Conservation (phyloP, 495 filamentous ascomycete species). For the Tuber borchii region DNA sequence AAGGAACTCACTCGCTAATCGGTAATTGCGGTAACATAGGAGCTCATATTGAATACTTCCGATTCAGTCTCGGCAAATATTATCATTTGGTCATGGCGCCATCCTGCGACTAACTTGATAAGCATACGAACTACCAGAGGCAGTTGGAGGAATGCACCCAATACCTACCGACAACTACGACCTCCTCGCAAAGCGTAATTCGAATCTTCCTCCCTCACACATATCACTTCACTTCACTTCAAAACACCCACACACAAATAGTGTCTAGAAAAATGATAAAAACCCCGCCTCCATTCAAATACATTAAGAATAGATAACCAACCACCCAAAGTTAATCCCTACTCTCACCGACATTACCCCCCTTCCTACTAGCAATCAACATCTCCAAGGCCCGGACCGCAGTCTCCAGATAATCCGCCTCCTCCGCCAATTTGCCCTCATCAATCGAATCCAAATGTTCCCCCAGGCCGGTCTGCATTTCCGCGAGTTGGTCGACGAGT, state of each 20-base stretch:
- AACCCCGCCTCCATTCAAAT: not conserved
- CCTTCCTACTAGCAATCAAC: not conserved
- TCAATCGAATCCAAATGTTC: not conserved
- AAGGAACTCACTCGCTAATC: not conserved
- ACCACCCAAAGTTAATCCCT: not conserved
- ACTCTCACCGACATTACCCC: not conserved
- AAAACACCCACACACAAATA: not conserved
- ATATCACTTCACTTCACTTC: not conserved
- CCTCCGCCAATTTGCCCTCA: not conserved
- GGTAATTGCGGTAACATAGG: not conserved
- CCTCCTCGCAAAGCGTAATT: not conserved
- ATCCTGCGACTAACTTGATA: not conserved
- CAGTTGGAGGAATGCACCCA: not conserved
- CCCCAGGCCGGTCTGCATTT: not conserved
- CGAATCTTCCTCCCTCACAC: not conserved
- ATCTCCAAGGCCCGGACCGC: not conserved
- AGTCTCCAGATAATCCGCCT: not conserved
- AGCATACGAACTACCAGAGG: not conserved
- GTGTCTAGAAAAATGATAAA: not conserved
- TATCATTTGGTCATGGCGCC: not conserved
- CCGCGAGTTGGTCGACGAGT: not conserved
- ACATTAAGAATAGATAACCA: not conserved
- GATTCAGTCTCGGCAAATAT: not conserved
- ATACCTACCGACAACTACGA: not conserved
- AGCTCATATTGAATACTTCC: not conserved